Evolutionary conservation across 2,329 filamentous ascomycete species (phyloP), one percentile per base, ranked within the genome.

Genomic region (Colletotrichum cereale): DNA sequence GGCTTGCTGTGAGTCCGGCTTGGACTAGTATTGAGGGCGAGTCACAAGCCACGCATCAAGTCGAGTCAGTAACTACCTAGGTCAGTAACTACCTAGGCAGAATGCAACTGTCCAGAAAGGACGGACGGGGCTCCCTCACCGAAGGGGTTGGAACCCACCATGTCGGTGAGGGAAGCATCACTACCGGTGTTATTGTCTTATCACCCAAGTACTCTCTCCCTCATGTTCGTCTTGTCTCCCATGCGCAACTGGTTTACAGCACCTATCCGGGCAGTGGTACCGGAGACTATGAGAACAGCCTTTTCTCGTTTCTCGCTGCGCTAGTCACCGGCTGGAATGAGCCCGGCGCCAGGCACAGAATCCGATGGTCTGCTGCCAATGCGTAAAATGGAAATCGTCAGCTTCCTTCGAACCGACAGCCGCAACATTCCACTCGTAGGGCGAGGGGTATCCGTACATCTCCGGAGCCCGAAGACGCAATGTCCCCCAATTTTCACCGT

Each of bases 51-150:
- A 47, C 47, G 53, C 38, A 62, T 47, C 38, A 31, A 48, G 52
- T 36, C 38, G 66, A 68, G 60, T 68, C 66, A 63, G 50, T 50
- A 14, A 48, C n/a, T n/a, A n/a, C n/a, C n/a, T n/a, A n/a, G 11
- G 36, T 38, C 36, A 38, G 36, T 11, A 38, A 38, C 11, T 38
- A 38, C 36, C 36, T 3, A 29, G 42, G 10, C 16, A 63, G 50
- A 42, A 48, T 11, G 10, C 24, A 21, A 10, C n/a, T 56, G 16
- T 40, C 58, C 29, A 62, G 65, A 48, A 48, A 48, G 47, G 47
- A 26, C 47, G 14, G 29, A 21, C 26, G 16, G 21, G 8, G 36
- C 55, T 40, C 16, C n/a, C 55, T 26, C 55, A 42, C 55, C 36
- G 55, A 42, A 29, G 14, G 14, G 8, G 26, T 44, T 64, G 12